These are phyloP conservation scores for Carallia brachiata DNA, from an alignment of 345 rosid species.

Conservation along the genomic window DNA sequence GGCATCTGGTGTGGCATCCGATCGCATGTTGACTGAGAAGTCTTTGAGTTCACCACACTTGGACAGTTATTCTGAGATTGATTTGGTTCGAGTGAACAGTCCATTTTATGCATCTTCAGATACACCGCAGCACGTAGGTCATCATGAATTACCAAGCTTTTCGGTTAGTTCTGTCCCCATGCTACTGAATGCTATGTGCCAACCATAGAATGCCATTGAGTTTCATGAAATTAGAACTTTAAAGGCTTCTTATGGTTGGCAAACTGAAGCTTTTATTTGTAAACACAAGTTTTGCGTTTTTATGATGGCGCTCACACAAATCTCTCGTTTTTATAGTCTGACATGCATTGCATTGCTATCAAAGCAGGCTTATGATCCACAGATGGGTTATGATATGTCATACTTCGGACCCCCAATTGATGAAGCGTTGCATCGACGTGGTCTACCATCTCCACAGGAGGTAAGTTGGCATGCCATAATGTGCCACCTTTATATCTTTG, in stretches of 20 bases:
- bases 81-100: constrained; percentile 46
- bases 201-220: neutral
- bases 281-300: neutral
- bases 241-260: neutral
- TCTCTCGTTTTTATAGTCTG: neutral
- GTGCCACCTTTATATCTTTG: neutral
- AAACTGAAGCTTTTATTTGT: neutral
- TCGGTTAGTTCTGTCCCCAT: constrained; percentile 45
- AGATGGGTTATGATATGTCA: constrained; percentile 56
- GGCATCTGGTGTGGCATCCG: constrained; percentile 44
- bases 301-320: neutral
- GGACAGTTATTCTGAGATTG: constrained; percentile 51
- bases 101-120: constrained; percentile 55
- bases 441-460: constrained; percentile 64
- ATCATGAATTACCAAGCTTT: constrained; percentile 52
- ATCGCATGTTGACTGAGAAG: constrained; percentile 51
- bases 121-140: constrained; percentile 56
- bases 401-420: constrained; percentile 65
- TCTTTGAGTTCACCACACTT: constrained; percentile 47
- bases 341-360: constrained; percentile 8
- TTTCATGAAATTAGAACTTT: neutral
- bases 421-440: constrained; percentile 52
- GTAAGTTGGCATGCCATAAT: constrained; percentile 33
- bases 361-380: constrained; percentile 61
- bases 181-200: neutral